Base-by-base conservation (phyloP, 805 yeast species). In the Candida ovalis region DNA sequence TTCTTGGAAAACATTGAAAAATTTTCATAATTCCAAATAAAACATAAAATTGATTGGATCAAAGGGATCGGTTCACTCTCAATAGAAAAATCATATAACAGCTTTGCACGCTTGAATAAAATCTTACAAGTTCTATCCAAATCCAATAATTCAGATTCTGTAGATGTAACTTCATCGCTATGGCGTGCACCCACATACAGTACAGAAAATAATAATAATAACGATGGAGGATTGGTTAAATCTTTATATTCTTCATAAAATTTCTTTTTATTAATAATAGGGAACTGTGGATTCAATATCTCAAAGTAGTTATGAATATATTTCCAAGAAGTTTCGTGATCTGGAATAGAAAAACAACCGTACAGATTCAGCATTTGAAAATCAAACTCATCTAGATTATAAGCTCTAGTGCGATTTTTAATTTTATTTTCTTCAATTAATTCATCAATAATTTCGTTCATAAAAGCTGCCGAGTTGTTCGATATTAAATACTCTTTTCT, bases 281-380 rank as follows among this genome's bases (percentile, higher is more conserved):
- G 95, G 57, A 86, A 88, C 38, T 85, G 78, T 48, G 78, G 77
- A 44, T 76, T 78, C 33, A 86, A 75, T 50, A 76, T 76, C 40
- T 75, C 78, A 56, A 88, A 88, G 64, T 75, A 88, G 43, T 76
- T 69, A 40, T 80, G 73, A 38, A 88, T 75, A 49, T 83, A 70
- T 53, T 78, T 84, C 60, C 80, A 80, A 51, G 86, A 77, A 10
- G 86, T 69, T 25, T 75, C 79, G 40, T 75, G 70, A n/a, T 80
- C 77, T 0, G 96, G 95, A 22, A 87, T 64, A 42, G 77, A 66
- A 58, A 87, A 86, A 4, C 91, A 88, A 12, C 92, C 92, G 48
- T 82, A 70, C 48, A 81, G 57, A 55, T 80, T 76, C 51, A 87
- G 69, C 39, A 83, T 75, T 59, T 82, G 84, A 58, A 84, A 70